Percentiles rank a stretch among this genome's conserved stretches.
Evolutionary conservation across 2,329 filamentous ascomycete species (phyloP).

Genomic region (Verticillium longisporum): DNA sequence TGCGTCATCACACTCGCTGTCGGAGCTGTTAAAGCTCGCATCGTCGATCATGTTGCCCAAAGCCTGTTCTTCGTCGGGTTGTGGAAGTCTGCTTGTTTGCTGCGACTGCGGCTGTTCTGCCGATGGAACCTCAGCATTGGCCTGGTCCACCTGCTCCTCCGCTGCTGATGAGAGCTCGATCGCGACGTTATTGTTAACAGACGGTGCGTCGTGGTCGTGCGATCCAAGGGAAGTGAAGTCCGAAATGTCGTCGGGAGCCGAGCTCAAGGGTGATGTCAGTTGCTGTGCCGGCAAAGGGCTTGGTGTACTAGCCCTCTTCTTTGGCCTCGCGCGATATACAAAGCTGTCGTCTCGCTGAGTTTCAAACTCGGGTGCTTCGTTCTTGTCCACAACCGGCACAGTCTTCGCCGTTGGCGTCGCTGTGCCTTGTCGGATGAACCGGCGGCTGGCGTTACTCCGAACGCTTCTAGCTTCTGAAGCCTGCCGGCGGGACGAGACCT

Average conservation of each 20-base stretch:
- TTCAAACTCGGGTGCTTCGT: constrained; percentile 4
- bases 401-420: neutral
- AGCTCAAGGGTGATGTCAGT: neutral
- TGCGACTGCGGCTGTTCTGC: neutral
- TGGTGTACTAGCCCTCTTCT: neutral
- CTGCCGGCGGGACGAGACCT: constrained; percentile 17
- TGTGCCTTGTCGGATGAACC: neutral
- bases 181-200: neutral
- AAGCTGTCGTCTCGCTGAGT: constrained; percentile 27
- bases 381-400: neutral
- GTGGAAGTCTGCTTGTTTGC: neutral
- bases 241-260: neutral
- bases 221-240: neutral
- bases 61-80: neutral
- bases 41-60: neutral
- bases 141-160: neutral
- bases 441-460: neutral
- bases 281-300: neutral
- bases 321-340: constrained; percentile 17
- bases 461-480: constrained; percentile 5
- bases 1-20: neutral
- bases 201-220: neutral
- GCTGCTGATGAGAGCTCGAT: neutral
- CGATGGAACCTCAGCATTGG: neutral
- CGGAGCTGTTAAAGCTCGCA: neutral